Conservation (phyloP, 163 green algal genomes). For the Chlamydomonas reinhardtii region DNA sequence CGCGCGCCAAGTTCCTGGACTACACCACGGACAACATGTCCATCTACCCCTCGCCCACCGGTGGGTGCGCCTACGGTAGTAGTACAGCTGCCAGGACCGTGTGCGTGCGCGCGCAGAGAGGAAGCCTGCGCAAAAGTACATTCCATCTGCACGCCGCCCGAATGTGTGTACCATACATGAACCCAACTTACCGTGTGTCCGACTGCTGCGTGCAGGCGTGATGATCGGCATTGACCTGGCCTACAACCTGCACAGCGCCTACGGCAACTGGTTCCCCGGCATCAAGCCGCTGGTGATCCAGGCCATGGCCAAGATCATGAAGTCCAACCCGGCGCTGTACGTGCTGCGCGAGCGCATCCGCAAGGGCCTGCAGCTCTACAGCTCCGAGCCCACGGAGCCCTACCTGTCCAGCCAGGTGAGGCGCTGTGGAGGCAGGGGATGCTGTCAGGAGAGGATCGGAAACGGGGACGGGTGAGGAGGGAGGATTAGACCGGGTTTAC, state of each 20-base stretch:
- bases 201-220: constrained; percentile 63
- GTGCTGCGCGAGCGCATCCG: constrained; percentile 98
- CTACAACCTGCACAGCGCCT: constrained; percentile 98
- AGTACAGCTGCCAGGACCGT: too few species aligned
- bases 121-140: too few species aligned
- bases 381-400: constrained; percentile 98
- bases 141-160: too few species aligned
- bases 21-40: constrained; percentile 99
- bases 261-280: constrained; percentile 99
- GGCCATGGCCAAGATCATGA: constrained; percentile 90
- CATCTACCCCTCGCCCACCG: constrained; percentile 98
- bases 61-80: constrained; percentile 16
- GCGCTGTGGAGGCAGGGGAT: too few species aligned
- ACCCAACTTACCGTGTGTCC: too few species aligned
- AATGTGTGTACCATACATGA: too few species aligned
- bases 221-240: constrained; percentile 99
- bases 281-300: constrained; percentile 96
- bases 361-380: constrained; percentile 99
- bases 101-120: too few species aligned
- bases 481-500: too few species aligned
- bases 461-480: too few species aligned
- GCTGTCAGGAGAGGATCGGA: too few species aligned
- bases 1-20: constrained; percentile 97
- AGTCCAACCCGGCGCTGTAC: constrained; percentile 98
- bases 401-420: constrained; percentile 87